Percentiles rank a stretch among this genome's conserved stretches.
Evolutionary conservation across 805 yeast genomes (phyloP).

Genomic region (Nakazawaea molendinolei): DNA sequence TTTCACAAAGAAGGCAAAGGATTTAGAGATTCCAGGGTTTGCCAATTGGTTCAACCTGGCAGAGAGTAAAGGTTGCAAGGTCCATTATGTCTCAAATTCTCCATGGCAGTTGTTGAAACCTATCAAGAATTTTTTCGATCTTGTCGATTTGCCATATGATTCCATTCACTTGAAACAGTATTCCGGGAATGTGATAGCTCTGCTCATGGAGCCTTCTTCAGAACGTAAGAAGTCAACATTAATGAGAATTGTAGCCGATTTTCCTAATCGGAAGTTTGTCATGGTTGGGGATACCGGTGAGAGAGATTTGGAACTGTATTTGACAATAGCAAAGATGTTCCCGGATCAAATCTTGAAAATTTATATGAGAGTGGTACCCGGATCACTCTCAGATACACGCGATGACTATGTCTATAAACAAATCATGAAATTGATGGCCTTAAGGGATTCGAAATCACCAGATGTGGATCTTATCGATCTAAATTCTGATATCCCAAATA

Average conservation of each 20-base stretch:
- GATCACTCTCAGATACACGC: conserved; percentile 55
- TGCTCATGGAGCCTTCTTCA: conserved; percentile 81
- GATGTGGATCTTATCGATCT: conserved; percentile 31
- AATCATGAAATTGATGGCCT: neutral
- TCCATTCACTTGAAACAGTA: conserved; percentile 86
- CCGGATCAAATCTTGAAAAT: conserved; percentile 69
- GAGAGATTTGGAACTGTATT: conserved; percentile 87
- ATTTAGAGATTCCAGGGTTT: conserved; percentile 72
- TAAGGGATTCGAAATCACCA: conserved; percentile 1
- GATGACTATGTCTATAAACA: conserved; percentile 22
- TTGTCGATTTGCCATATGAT: conserved; percentile 63
- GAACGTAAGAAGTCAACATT: conserved; percentile 71
- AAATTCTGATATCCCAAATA: conserved; percentile 15
- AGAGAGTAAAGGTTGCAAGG: conserved; percentile 34
- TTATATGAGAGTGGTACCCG: conserved; percentile 70
- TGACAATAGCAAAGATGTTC: conserved; percentile 51
- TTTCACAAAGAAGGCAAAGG: conserved; percentile 55
- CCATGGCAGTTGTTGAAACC: conserved; percentile 83
- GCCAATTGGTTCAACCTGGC: conserved; percentile 64
- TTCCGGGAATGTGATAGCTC: conserved; percentile 71
- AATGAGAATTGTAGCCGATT: conserved; percentile 58
- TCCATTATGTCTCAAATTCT: conserved; percentile 92
- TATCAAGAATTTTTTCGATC: conserved; percentile 48
- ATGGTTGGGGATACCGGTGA: conserved; percentile 96
- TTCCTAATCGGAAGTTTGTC: conserved; percentile 70